A percentile compares a stretch with the other conserved stretches of the same genome.
phyloP scores from a whole-genome alignment of 2,329 filamentous ascomycete genomes.

The Karstenula rhodostoma region DNA sequence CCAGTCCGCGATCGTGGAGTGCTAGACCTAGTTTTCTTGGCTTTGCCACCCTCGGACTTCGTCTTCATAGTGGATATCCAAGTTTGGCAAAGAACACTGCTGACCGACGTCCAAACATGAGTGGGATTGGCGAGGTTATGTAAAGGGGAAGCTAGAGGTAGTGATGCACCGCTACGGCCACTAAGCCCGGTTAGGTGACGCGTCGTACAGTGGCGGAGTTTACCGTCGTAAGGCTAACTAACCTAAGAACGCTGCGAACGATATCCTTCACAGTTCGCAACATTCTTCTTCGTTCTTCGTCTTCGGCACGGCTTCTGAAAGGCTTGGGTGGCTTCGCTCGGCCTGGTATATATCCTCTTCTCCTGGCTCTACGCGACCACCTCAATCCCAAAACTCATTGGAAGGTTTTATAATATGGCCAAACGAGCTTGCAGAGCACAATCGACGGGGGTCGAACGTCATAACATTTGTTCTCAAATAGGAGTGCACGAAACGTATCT shows the following conservation, averaged over 20 bases:
- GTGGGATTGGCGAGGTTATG: background rate
- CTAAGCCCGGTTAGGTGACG: slow-evolving; percentile 10
- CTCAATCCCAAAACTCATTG: no score
- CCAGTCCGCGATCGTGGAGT: slow-evolving; percentile 14
- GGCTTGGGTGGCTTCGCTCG: no score
- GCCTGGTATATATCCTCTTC: no score
- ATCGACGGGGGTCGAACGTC: no score
- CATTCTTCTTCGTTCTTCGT: background rate
- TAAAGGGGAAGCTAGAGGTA: background rate
- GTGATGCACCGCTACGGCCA: background rate
- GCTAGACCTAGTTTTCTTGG: slow-evolving; percentile 12
- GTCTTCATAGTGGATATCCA: background rate
- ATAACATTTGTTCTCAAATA: no score
- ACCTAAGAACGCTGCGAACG: background rate
- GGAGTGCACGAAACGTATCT: no score
- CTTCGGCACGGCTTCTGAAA: no score
- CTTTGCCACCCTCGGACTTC: background rate
- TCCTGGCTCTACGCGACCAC: no score
- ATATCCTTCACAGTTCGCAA: background rate
- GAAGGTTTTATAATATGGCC: no score
- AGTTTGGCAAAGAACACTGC: background rate
- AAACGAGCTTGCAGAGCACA: no score
- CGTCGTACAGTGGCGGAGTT: background rate
- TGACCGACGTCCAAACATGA: background rate
- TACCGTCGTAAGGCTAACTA: background rate